Evolutionary conservation across 768 basidiomycete genomes (phyloP).

Genomic region (Podaxis mareebaensis): DNA sequence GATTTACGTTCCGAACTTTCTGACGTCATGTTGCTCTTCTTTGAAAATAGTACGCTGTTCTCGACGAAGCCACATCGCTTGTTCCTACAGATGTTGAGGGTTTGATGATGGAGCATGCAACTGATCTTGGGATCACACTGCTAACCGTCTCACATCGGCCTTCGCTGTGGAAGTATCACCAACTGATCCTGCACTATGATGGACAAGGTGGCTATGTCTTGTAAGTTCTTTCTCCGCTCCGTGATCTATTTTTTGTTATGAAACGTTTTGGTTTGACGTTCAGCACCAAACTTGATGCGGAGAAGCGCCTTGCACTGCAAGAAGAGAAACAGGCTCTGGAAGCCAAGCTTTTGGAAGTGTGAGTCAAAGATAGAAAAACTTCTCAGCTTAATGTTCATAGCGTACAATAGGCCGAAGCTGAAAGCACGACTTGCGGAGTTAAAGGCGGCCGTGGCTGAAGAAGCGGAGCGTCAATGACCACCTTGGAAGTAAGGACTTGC

Average conservation of each 20-base stretch:
- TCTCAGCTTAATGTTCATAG: conserved; percentile 7
- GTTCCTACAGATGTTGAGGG: conserved; percentile 94
- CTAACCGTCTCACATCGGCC: conserved; percentile 95
- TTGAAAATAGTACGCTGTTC: conserved; percentile 77
- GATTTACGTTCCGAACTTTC: not conserved
- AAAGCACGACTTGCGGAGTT: conserved; percentile 73
- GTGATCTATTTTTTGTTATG: conserved; percentile 3
- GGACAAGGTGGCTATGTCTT: conserved; percentile 96
- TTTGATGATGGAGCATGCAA: conserved; percentile 92
- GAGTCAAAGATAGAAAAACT: conserved; percentile 32
- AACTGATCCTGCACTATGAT: conserved; percentile 87
- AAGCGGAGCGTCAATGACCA: conserved; percentile 6
- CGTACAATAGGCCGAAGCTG: conserved; percentile 72
- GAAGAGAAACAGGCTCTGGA: conserved; percentile 93
- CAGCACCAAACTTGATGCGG: conserved; percentile 88
- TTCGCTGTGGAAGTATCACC: conserved; percentile 91
- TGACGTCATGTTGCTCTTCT: not conserved
- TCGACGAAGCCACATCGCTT: conserved; percentile 95
- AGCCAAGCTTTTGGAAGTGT: conserved; percentile 84
- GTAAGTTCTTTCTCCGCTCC: conserved; percentile 45
- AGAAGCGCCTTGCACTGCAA: conserved; percentile 86
- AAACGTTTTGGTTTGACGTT: not conserved
- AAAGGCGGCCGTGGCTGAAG: conserved; percentile 30
- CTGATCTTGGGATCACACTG: conserved; percentile 84
- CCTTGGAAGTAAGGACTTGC: not conserved